phyloP scores from a whole-genome alignment of 306 rosid genomes.

The Ziziphus jujuba region DNA sequence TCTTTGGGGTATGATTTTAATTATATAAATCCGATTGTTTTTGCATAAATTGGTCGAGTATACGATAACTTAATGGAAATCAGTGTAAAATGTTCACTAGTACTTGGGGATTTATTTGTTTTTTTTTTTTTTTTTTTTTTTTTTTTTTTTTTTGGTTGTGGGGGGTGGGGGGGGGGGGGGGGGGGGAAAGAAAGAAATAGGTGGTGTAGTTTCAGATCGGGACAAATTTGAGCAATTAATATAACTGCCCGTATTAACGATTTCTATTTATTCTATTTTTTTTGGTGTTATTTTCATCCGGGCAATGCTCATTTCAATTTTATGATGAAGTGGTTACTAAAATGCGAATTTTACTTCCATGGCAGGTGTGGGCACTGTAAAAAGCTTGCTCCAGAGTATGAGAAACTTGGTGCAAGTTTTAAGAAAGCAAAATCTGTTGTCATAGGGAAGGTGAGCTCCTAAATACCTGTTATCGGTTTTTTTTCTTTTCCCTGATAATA shows the following conservation, averaged over 20 bases:
- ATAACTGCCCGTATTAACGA: neutral
- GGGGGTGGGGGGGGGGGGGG: too few relatives aligned
- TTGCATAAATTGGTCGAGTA: too few relatives aligned
- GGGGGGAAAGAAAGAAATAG: too few relatives aligned
- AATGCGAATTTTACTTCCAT: neutral
- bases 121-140: too few relatives aligned
- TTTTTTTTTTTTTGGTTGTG: too few relatives aligned
- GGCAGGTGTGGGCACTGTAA: conserved; percentile 96
- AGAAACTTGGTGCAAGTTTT: conserved; percentile 74
- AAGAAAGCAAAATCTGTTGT: conserved; percentile 61
- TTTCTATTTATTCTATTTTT: neutral
- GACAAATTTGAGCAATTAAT: neutral
- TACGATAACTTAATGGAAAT: too few relatives aligned
- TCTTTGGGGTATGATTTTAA: neutral
- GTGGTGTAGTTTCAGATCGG: too few relatives aligned
- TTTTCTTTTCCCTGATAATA: neutral
- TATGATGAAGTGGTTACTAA: neutral
- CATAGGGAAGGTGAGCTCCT: conserved; percentile 68
- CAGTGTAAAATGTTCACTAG: too few relatives aligned
- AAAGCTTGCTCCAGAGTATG: conserved; percentile 86
- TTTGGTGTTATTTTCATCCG: neutral
- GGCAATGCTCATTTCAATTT: neutral
- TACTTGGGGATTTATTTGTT: too few relatives aligned
- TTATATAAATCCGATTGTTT: neutral
- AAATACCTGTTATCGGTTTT: conserved; percentile 9